Conservation (phyloP, 2,329 filamentous ascomycete genomes). For the Arachnopeziza araneosa region DNA sequence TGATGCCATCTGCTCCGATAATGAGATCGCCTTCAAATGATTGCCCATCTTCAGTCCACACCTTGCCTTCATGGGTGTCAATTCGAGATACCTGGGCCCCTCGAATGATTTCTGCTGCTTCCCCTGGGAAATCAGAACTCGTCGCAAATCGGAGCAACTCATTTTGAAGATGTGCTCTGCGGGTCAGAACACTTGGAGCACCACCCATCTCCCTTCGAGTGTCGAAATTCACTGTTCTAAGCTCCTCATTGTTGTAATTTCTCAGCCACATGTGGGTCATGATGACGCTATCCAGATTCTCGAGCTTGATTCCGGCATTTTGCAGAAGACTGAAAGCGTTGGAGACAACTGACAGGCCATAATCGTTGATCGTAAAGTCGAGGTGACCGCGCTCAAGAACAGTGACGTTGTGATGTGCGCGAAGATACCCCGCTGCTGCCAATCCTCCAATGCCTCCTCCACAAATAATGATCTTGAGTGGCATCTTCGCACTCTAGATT, state of each 20-base stretch:
- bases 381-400: constrained; percentile 1
- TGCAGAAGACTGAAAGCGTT: constrained; percentile 1
- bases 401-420: background rate
- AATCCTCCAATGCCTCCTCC: constrained; percentile 1
- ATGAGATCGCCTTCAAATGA: constrained; percentile 1
- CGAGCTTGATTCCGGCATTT: background rate
- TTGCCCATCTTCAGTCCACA: constrained; percentile 1
- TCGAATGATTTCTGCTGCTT: background rate
- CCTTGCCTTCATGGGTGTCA: background rate
- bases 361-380: constrained; percentile 1
- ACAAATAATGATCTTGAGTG: background rate
- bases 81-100: background rate
- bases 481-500: background rate
- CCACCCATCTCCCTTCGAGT: background rate
- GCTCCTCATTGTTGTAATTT: constrained; percentile 1
- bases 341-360: constrained; percentile 1
- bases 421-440: background rate
- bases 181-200: background rate
- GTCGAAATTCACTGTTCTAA: background rate
- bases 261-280: constrained; percentile 1
- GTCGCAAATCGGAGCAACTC: constrained; percentile 1
- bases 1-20: constrained; percentile 1
- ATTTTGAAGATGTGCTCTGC: background rate
- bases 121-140: constrained; percentile 1
- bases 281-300: constrained; percentile 1